phyloP scores from a whole-genome alignment of 495 filamentous ascomycete species.

The Hyaloscypha hepaticicola region DNA sequence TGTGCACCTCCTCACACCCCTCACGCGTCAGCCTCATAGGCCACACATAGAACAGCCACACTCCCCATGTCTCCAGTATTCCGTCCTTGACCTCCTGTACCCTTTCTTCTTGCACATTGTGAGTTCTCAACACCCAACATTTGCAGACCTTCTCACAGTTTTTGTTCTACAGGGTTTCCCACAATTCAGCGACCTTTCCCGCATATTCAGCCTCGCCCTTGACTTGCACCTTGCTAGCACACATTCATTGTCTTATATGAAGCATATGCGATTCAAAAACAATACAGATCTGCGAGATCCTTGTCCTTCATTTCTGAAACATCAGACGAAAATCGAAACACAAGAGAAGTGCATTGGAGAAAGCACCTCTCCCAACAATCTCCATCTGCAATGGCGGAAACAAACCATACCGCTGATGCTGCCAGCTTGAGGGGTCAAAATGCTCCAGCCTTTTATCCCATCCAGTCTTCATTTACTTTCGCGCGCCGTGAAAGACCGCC shows the following conservation, averaged over 20 bases:
- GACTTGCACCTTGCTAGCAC: background rate
- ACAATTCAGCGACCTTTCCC: background rate
- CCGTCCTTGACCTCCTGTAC: background rate
- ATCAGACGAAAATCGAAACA: background rate
- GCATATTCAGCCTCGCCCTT: background rate
- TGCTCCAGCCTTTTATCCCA: slow-evolving; percentile 14
- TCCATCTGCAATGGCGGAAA: background rate
- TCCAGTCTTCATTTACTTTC: slow-evolving; percentile 20
- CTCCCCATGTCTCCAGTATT: slow-evolving; percentile 1
- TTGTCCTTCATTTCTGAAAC: background rate
- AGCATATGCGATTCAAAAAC: background rate
- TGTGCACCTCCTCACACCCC: slow-evolving; percentile 12
- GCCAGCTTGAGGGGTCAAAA: background rate
- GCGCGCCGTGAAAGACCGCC: slow-evolving; percentile 28
- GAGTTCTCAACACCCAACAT: background rate
- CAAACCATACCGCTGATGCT: background rate
- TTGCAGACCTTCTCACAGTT: background rate
- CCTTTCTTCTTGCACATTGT: slow-evolving; percentile 7
- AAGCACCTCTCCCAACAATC: background rate
- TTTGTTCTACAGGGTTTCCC: background rate
- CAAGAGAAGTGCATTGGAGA: background rate
- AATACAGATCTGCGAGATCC: background rate
- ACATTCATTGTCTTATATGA: background rate
- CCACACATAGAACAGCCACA: background rate
- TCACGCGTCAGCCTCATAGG: slow-evolving; percentile 18